Base-by-base conservation (phyloP, 345 rosid species). In the Salix suchowensis region DNA sequence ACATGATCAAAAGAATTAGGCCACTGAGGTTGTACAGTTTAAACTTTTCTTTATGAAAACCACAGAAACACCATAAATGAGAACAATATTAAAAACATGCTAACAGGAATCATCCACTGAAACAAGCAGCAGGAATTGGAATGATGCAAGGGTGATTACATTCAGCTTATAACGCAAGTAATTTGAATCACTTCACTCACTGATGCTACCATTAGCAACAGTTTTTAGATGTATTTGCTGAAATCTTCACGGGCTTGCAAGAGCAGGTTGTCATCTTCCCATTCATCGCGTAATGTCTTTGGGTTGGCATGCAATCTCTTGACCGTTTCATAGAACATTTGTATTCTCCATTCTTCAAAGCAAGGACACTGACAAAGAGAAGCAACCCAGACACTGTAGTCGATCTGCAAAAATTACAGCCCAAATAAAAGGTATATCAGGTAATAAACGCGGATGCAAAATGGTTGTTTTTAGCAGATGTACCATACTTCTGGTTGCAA, bases 381-480 rank as follows among this genome's bases (percentile, higher is more conserved):
- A 61, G 88, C 92, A 39, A 91, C 86, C 94, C 94, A 89, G 74
- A 78, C 64, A 26, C 77, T 80, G 75, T 92, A 92, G 37, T 90
- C 89, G 64, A 84, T 82, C 92, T 91, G 87, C 52, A 74, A 72
- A 40, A 76, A 26, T 28, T 4, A 28, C 18, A 24, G 24, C 42
- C 36, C 4, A 65, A 28, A 65, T 13, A 65, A 65, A 28, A 34
- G 18, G 34, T 6, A 30, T 26, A 65, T 32, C 68, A 65, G 37
- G 37, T 26, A 9, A 65, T 62, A 24, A 21, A 21, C 10, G 67
- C 67, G 2, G 7, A 18, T 19, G 26, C n/a, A 18, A 24, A 61
- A 61, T 21, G 24, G 65, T 61, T 19, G 65, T 30, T 23, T 19
- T n/a, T n/a, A 21, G 26, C 7, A 40, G 24, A 19, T 19, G 26